Conservation (phyloP, 78 protist species). For the Tieghemostelium lacteum region DNA sequence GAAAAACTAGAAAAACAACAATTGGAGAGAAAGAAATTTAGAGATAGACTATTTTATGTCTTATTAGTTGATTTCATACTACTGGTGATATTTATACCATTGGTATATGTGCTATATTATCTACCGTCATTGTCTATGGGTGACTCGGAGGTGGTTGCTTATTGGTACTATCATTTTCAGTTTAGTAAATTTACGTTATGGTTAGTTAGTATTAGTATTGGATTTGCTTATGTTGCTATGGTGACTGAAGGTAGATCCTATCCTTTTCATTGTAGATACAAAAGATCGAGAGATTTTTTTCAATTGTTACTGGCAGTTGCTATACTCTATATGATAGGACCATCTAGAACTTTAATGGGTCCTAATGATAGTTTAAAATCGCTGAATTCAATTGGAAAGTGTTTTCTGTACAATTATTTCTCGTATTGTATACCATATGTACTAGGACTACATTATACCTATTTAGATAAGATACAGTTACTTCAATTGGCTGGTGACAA, state of each 20-base stretch:
- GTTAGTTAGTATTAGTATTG: slow-evolving; percentile 26
- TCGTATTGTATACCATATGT: slow-evolving; percentile 20
- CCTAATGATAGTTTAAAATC: not conserved
- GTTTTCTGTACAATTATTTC: slow-evolving; percentile 44
- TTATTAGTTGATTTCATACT: too few relatives aligned
- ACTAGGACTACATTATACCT: slow-evolving; percentile 41
- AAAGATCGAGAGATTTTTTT: slow-evolving; percentile 50
- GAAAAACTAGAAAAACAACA: too few relatives aligned
- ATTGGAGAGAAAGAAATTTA: too few relatives aligned
- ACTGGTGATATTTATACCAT: not conserved
- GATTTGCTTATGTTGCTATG: slow-evolving; percentile 53
- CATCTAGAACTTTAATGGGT: slow-evolving; percentile 48
- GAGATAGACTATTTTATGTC: too few relatives aligned
- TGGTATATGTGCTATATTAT: not conserved
- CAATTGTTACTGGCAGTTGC: slow-evolving; percentile 32
- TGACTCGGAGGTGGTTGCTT: not conserved
- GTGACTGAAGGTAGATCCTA: slow-evolving; percentile 39
- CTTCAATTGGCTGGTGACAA: slow-evolving; percentile 59
- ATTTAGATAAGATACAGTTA: slow-evolving; percentile 34
- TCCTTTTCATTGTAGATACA: slow-evolving; percentile 72
- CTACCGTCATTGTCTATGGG: not conserved
- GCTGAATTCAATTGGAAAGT: not conserved
- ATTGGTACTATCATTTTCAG: slow-evolving; percentile 36
- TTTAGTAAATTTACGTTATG: slow-evolving; percentile 45
- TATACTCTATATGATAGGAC: slow-evolving; percentile 15